Conservation (phyloP, 2,329 filamentous ascomycete species). For the Fusarium redolens region DNA sequence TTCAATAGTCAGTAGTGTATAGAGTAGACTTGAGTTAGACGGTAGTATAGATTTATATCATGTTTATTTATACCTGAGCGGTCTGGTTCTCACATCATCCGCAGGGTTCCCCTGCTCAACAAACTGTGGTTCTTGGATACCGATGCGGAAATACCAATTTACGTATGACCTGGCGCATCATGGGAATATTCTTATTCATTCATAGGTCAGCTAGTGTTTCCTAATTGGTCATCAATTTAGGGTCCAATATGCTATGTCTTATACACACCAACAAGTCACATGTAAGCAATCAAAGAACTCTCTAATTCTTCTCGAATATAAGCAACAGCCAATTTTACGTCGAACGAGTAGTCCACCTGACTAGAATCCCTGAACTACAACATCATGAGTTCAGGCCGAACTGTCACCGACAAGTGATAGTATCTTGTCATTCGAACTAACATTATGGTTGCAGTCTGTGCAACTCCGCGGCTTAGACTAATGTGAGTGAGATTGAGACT, state of each 20-base stretch:
- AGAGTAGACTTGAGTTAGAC: too few relatives aligned
- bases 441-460: conserved; percentile 3
- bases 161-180: neutral
- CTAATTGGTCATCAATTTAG: neutral
- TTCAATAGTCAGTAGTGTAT: too few relatives aligned
- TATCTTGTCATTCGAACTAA: conserved; percentile 6
- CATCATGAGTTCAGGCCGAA: neutral
- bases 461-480: conserved; percentile 23
- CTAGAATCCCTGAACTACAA: neutral
- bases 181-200: neutral
- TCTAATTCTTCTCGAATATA: neutral
- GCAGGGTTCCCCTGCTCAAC: neutral
- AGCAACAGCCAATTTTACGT: neutral
- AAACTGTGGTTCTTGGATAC: neutral
- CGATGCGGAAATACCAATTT: neutral
- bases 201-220: neutral
- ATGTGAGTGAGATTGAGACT: neutral
- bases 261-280: neutral
- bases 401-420: neutral
- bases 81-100: neutral
- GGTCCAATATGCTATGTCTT: neutral
- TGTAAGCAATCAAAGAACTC: neutral
- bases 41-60: neutral
- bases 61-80: neutral
- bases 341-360: neutral